These are phyloP conservation scores for Naganishia friedmannii DNA, from an alignment of 768 basidiomycete species.

Conservation along the genomic window DNA sequence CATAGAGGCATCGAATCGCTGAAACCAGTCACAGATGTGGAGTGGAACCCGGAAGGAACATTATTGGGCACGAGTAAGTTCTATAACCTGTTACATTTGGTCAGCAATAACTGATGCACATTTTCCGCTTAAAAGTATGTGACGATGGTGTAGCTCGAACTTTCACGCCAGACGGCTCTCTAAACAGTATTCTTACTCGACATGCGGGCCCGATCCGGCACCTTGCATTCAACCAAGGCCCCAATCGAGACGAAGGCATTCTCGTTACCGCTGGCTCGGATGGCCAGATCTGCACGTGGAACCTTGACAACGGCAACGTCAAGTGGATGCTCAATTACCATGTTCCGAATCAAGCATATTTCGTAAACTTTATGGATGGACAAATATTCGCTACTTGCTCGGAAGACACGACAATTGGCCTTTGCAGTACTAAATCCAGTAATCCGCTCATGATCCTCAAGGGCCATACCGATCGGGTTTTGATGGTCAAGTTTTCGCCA, in stretches of 20 bases:
- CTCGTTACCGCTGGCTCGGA: slow-evolving; percentile 25
- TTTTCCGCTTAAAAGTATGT: slow-evolving; percentile 31
- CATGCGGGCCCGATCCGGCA: slow-evolving; percentile 41
- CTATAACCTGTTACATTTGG: neutral
- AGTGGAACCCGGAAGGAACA: slow-evolving; percentile 48
- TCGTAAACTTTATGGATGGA: slow-evolving; percentile 50
- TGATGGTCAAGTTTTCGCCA: slow-evolving; percentile 33
- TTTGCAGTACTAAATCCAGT: slow-evolving; percentile 43
- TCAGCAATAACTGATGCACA: neutral
- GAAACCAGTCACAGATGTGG: slow-evolving; percentile 43
- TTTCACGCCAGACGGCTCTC: slow-evolving; percentile 45
- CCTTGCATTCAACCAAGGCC: slow-evolving; percentile 39
- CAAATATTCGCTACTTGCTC: slow-evolving; percentile 48
- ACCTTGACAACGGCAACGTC: slow-evolving; percentile 23
- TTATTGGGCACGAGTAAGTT: slow-evolving; percentile 44
- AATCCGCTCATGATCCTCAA: slow-evolving; percentile 24
- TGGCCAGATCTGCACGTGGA: slow-evolving; percentile 28
- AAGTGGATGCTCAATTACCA: slow-evolving; percentile 26
- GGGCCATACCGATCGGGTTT: slow-evolving; percentile 45
- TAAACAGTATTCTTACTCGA: slow-evolving; percentile 27
- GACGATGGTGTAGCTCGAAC: slow-evolving; percentile 45
- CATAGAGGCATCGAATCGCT: slow-evolving; percentile 43
- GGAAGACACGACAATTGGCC: slow-evolving; percentile 46
- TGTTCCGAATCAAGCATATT: slow-evolving; percentile 45
- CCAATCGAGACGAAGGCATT: slow-evolving; percentile 20